Base-by-base conservation (phyloP, 2,329 filamentous ascomycete species). In the Aspergillus pseudoterreus region DNA sequence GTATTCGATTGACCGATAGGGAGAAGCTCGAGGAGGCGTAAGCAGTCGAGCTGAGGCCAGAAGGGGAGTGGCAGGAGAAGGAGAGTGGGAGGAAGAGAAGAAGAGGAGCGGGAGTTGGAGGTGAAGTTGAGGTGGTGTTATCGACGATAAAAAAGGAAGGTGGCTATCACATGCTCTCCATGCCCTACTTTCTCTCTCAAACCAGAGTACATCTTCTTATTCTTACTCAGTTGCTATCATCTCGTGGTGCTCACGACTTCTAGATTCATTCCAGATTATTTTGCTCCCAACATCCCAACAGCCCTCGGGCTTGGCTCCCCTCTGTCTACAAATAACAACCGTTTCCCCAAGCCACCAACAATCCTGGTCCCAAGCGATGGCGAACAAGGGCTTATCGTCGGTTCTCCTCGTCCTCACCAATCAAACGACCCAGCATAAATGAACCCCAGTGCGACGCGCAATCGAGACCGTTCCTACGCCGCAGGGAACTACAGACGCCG, bases 401-500 rank as follows among this genome's bases (percentile, higher is more conserved):
- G 35, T 6, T 6, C 35, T 17, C 35, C 35, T 17, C 35, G 15
- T 6, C 8, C 27, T 30, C 35, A 11, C 35, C 35, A 38, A 38
- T 38, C 35, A 38, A 6, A 38, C 14, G 15, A 6, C 35, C 4
- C 14, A 38, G 3, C 15, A 4, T 38, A 15, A n/a, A 38, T 8
- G 27, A 30, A 30, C 27, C 15, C 35, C 12, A 17, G 15, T 2
- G 12, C 30, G 48, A 38, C 33, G 30, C 33, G 35, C 45, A 33
- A 49, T 51, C 39, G 39, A 19, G 39, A 42, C 19, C 39, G 27
- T 30, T 30, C 27, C 27, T 30, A 30, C 27, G 27, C 27, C 27
- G 27, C 27, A 30, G 27, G 8, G 27, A 30, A 8, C 27, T 30
- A 30, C 27, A 42, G 39, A 12, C 45, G 51, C 35, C 54, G 56